Conservation (phyloP, 257 asterid genomes). For the Nicotiana tomentosiformis region DNA sequence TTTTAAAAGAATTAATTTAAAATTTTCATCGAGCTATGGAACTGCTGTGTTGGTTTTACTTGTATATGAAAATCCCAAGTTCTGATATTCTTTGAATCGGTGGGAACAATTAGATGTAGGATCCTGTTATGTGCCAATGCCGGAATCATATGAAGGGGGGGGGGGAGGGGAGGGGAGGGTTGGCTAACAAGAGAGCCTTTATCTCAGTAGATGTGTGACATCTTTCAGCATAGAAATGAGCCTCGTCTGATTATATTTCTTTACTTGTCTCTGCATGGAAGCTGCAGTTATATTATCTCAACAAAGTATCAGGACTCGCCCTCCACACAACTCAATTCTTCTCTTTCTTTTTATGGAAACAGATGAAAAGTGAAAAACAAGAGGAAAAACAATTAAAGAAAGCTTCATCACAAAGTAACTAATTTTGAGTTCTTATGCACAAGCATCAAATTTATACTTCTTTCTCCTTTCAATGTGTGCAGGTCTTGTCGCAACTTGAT, state of each 20-base stretch:
- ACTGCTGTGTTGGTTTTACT: background rate
- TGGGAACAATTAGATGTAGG: background rate
- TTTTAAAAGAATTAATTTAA: background rate
- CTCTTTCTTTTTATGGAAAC: background rate
- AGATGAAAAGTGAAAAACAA: background rate
- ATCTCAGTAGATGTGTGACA: background rate
- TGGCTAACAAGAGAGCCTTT: background rate
- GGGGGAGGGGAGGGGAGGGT: background rate
- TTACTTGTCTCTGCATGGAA: background rate
- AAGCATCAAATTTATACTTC: background rate
- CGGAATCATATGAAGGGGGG: background rate
- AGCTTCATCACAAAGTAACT: background rate
- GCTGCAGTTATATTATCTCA: background rate
- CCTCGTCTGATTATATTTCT: background rate
- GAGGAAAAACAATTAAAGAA: background rate
- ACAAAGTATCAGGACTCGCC: background rate
- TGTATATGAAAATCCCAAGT: background rate
- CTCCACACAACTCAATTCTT: background rate
- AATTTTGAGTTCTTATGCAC: background rate
- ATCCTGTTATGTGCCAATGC: background rate
- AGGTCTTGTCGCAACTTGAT: slow-evolving; percentile 1
- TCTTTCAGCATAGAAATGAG: background rate
- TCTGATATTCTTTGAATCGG: background rate
- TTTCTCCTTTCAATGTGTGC: slow-evolving; percentile 1
- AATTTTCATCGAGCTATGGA: background rate